These are phyloP conservation scores for Ramalina intermedia DNA, from an alignment of 495 filamentous ascomycete genomes.

Conservation along the genomic window DNA sequence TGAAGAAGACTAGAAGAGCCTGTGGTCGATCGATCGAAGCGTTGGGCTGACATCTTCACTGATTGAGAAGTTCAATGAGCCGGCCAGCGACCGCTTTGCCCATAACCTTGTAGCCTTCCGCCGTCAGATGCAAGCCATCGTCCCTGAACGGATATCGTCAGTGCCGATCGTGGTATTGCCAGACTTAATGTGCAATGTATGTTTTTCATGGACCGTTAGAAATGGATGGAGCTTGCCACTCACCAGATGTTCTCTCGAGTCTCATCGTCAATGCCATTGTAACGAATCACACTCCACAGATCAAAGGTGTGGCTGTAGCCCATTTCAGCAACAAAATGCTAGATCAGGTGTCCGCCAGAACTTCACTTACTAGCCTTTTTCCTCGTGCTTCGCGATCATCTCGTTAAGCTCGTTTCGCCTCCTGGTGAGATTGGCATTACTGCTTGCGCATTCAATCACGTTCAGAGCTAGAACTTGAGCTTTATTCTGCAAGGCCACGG, in stretches of 20 bases:
- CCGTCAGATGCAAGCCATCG: constrained; percentile 47
- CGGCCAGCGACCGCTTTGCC: constrained; percentile 36
- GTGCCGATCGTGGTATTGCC: no score
- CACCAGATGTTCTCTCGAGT: constrained; percentile 35
- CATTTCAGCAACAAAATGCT: not conserved
- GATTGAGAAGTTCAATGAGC: constrained; percentile 26
- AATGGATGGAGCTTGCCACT: no score
- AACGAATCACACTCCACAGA: constrained; percentile 34
- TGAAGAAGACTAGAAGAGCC: no score
- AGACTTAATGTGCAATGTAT: no score
- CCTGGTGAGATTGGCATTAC: not conserved
- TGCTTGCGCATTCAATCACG: constrained; percentile 36
- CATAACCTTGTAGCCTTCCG: constrained; percentile 44
- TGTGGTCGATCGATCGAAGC: no score
- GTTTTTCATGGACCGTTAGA: no score
- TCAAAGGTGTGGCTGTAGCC: constrained; percentile 34
- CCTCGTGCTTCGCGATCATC: constrained; percentile 32
- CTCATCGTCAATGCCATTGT: constrained; percentile 27
- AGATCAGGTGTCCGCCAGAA: not conserved
- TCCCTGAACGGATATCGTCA: constrained; percentile 14
- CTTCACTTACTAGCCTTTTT: constrained; percentile 33
- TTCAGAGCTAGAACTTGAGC: constrained; percentile 46
- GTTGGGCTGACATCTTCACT: no score
- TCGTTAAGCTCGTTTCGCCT: constrained; percentile 35
- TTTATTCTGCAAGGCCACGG: constrained; percentile 28